A percentile compares a stretch with the other conserved stretches of the same genome.
Evolutionary conservation across 768 basidiomycete genomes (phyloP).

Genomic region (Trametes sanguinea): DNA sequence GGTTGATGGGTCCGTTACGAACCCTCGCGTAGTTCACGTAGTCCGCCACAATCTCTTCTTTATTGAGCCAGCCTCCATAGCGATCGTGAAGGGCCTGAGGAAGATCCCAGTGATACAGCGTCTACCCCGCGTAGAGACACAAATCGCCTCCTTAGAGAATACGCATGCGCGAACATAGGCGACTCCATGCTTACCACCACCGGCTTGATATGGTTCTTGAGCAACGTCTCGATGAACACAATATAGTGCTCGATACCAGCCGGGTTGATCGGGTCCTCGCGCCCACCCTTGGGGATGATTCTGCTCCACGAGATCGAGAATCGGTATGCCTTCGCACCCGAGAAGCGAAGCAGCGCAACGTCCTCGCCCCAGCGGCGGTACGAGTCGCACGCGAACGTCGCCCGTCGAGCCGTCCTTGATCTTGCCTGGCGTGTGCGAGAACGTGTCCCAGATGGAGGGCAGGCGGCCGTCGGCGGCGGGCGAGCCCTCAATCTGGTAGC

Average conservation of each 20-base stretch:
- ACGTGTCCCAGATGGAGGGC: slow-evolving; percentile 53
- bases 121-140: slow-evolving; percentile 29
- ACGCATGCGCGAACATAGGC: too few species aligned
- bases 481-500: slow-evolving; percentile 55
- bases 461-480: slow-evolving; percentile 38
- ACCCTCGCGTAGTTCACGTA: slow-evolving; percentile 48
- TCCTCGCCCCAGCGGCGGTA: slow-evolving; percentile 47
- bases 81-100: slow-evolving; percentile 50
- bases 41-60: slow-evolving; percentile 48
- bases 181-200: slow-evolving; percentile 39
- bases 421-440: slow-evolving; percentile 45
- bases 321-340: slow-evolving; percentile 51
- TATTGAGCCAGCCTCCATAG: slow-evolving; percentile 53
- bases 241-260: slow-evolving; percentile 50
- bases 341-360: slow-evolving; percentile 45
- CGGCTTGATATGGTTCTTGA: slow-evolving; percentile 46
- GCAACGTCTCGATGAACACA: slow-evolving; percentile 44
- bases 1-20: neutral
- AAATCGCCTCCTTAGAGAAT: neutral
- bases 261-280: slow-evolving; percentile 47
- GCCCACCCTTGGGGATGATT: slow-evolving; percentile 51
- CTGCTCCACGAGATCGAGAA: slow-evolving; percentile 58
- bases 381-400: slow-evolving; percentile 48
- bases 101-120: slow-evolving; percentile 56
- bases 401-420: slow-evolving; percentile 47